Percentiles rank a stretch among this genome's conserved stretches.
Evolutionary conservation across 2,329 filamentous ascomycete genomes (phyloP).

Genomic region (Verticillium zaregamsianum): DNA sequence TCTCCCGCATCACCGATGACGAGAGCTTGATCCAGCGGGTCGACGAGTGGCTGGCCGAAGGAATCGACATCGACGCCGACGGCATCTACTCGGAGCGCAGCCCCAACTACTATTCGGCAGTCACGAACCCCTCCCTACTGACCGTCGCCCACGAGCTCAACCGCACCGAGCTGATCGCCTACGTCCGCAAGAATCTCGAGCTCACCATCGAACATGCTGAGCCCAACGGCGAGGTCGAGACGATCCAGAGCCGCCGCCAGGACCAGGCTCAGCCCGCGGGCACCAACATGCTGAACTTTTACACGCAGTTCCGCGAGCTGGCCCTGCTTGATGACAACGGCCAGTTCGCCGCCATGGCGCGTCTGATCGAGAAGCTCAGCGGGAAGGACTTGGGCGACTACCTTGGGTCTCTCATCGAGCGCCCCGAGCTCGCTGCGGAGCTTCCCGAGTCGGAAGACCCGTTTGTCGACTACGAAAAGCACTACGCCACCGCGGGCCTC

Average conservation of each 20-base stretch:
- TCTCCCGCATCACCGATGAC: constrained; percentile 11
- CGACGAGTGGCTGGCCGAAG: constrained; percentile 15
- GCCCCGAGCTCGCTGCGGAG: constrained; percentile 9
- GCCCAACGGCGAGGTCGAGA: constrained; percentile 14
- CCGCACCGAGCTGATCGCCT: constrained; percentile 9
- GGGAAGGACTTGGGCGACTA: constrained; percentile 11
- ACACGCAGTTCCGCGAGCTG: constrained; percentile 13
- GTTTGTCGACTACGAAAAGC: constrained; percentile 13
- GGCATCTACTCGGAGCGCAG: constrained; percentile 16
- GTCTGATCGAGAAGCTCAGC: constrained; percentile 11
- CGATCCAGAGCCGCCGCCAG: constrained; percentile 14
- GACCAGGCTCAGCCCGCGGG: constrained; percentile 11
- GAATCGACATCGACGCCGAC: constrained; percentile 15
- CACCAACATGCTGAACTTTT: constrained; percentile 12
- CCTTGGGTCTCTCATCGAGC: constrained; percentile 12
- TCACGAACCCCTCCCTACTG: constrained; percentile 14
- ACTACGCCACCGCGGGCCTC: constrained; percentile 8
- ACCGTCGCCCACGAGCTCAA: constrained; percentile 14
- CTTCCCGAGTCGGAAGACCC: constrained; percentile 11
- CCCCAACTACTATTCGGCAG: constrained; percentile 14
- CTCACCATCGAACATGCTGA: constrained; percentile 13
- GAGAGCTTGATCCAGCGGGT: constrained; percentile 10
- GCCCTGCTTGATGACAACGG: constrained; percentile 11
- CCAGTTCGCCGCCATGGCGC: constrained; percentile 13
- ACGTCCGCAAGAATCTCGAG: constrained; percentile 14